Percentiles rank a stretch among this genome's conserved stretches.
phyloP scores from a whole-genome alignment of 345 rosid species.

The Linum usitatissimum region DNA sequence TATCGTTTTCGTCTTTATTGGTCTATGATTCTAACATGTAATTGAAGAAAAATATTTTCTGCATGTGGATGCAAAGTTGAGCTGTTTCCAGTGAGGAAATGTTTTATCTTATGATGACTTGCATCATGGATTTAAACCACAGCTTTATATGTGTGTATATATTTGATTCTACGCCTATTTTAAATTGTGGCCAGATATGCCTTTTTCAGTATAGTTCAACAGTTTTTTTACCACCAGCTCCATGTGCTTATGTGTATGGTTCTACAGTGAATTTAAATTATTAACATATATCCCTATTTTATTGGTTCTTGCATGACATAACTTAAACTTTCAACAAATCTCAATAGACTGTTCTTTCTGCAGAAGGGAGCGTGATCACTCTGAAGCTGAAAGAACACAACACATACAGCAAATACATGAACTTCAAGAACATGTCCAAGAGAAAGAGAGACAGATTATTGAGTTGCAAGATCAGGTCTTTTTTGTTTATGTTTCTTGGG shows the following conservation, averaged over 20 bases:
- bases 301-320: too few species aligned
- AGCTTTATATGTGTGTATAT: neutral
- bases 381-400: conserved; percentile 87
- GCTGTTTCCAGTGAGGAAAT: too few species aligned
- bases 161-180: neutral
- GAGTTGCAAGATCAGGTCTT: conserved; percentile 92
- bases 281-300: too few species aligned
- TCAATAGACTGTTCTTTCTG: conserved; percentile 13
- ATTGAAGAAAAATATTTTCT: neutral
- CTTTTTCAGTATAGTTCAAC: too few species aligned
- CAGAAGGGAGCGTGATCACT: conserved; percentile 98
- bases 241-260: too few species aligned
- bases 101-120: neutral
- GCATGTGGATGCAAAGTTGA: neutral
- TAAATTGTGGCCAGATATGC: too few species aligned
- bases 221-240: too few species aligned
- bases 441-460: conserved; percentile 70
- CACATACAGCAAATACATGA: conserved; percentile 69
- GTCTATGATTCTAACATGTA: neutral
- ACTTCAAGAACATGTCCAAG: conserved; percentile 83
- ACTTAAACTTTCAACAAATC: neutral
- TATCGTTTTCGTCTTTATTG: neutral
- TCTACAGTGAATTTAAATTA: too few species aligned
- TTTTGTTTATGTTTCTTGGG: conserved; percentile 7
- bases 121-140: neutral